A percentile compares a stretch with the other conserved stretches of the same genome.
phyloP scores from a whole-genome alignment of 2,329 filamentous ascomycete genomes.

The Phaeosphaeria sp. region DNA sequence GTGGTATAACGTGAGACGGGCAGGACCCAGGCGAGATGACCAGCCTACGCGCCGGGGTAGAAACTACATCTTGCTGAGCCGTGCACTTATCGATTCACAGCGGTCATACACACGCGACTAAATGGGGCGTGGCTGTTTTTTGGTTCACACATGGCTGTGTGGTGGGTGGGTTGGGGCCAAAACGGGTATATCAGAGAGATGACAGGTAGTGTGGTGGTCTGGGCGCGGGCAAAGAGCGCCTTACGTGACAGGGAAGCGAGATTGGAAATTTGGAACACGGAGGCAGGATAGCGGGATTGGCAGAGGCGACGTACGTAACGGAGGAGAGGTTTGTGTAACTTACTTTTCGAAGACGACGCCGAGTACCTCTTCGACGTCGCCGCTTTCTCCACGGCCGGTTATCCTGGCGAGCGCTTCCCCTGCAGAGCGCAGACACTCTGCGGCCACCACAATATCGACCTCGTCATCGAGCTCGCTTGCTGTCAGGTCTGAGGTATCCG shows the following conservation, averaged over 20 bases:
- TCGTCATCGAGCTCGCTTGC: conserved; percentile 50
- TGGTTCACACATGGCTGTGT: conserved; percentile 8
- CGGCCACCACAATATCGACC: conserved; percentile 86
- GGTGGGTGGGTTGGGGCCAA: conserved; percentile 6
- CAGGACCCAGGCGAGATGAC: neutral
- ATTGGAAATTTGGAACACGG: neutral
- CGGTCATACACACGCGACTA: conserved; percentile 30
- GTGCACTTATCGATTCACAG: conserved; percentile 9
- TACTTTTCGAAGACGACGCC: conserved; percentile 98
- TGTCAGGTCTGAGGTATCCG: conserved; percentile 8
- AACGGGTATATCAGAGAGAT: conserved; percentile 9
- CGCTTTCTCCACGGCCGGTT: conserved; percentile 82
- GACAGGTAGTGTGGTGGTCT: neutral
- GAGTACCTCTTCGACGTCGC: conserved; percentile 93
- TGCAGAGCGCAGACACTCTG: conserved; percentile 77
- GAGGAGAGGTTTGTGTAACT: conserved; percentile 45
- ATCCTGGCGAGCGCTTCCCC: conserved; percentile 69
- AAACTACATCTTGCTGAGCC: conserved; percentile 1
- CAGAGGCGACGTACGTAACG: neutral
- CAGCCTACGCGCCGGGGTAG: neutral
- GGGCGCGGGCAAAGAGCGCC: neutral
- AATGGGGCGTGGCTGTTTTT: conserved; percentile 28
- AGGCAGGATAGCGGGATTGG: neutral
- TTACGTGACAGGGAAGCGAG: conserved; percentile 1
- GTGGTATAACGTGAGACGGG: conserved; percentile 14